Evolutionary conservation across 2,329 filamentous ascomycete genomes (phyloP), one percentile per base, ranked within the genome.

Genomic region (Epichloe sibirici): DNA sequence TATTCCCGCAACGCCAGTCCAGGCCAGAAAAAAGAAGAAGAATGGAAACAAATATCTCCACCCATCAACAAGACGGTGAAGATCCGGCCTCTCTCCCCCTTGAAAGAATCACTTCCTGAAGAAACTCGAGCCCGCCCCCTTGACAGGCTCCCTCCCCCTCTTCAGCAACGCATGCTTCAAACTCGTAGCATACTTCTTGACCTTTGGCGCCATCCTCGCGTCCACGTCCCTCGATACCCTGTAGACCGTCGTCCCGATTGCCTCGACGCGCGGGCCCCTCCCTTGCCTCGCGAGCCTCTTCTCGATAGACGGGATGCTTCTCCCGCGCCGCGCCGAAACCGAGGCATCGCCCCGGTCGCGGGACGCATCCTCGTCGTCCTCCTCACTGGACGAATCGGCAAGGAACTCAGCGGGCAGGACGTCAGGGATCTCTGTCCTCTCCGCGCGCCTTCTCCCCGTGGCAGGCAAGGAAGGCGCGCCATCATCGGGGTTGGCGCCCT

Each of bases 331-430:
- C 68, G 61, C 57, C 58, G 60, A 49, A 28, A 40, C 59, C 28
- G 62, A 58, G n/a, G 59, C 65, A 2, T 57, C 59, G 4, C 58
- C 58, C 48, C 66, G 65, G 23, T 76, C 73, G 46, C 68, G 69
- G 45, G 75, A 74, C 1, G 76, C 77, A 57, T 79, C 75, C 37
- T 39, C 13, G 12, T 39, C 46, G 15, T 48, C 35, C 4, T 17
- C 46, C 17, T 76, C 74, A 44, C 69, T 69, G 45, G 75, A 74
- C 1, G 77, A 78, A 56, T 79, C 76, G 12, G 67, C 67, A 34
- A 82, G 69, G 55, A 79, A 72, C 57, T 79, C 76, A 35, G 69
- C 71, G 0, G 79, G 78, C 1, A 82, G 70, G 11, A 76, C 62
- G 40, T 71, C 65, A 2, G 76, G 74, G 2, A 75, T 59, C 5